Evolutionary conservation across 805 yeast genomes (phyloP).

Genomic region (Clavispora santaluciae): DNA sequence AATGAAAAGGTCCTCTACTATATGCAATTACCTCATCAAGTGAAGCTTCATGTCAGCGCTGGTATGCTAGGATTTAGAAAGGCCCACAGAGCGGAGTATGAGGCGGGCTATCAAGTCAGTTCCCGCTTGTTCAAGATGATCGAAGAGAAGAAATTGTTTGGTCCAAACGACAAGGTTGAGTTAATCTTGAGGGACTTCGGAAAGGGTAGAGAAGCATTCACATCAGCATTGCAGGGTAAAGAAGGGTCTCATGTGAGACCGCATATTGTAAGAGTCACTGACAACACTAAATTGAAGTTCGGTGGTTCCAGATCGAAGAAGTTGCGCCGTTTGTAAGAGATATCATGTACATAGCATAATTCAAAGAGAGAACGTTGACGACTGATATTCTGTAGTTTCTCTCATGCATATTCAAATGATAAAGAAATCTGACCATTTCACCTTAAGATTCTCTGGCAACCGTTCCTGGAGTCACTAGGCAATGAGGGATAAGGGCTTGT

Average conservation of each 20-base stretch:
- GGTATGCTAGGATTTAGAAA: slow-evolving; percentile 89
- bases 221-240: slow-evolving; percentile 78
- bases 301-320: slow-evolving; percentile 91
- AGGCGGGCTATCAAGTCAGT: slow-evolving; percentile 84
- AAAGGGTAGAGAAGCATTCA: slow-evolving; percentile 83
- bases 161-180: slow-evolving; percentile 58
- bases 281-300: slow-evolving; percentile 75
- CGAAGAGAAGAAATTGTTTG: slow-evolving; percentile 53
- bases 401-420: no score
- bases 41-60: slow-evolving; percentile 62
- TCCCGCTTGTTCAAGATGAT: slow-evolving; percentile 68
- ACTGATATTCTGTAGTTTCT: no score
- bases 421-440: no score
- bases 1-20: slow-evolving; percentile 73
- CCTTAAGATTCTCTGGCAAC: no score
- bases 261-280: slow-evolving; percentile 67
- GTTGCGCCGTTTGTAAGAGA: slow-evolving; percentile 59
- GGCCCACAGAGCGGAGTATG: slow-evolving; percentile 87
- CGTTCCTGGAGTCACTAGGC: no score
- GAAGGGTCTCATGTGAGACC: slow-evolving; percentile 73
- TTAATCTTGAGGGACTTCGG: slow-evolving; percentile 78
- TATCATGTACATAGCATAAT: slow-evolving; percentile 11
- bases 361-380: not conserved
- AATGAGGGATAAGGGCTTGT: no score
- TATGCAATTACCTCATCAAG: slow-evolving; percentile 73